These are phyloP conservation scores for Ogataea allantospora DNA, from an alignment of 805 yeast genomes.

Conservation along the genomic window DNA sequence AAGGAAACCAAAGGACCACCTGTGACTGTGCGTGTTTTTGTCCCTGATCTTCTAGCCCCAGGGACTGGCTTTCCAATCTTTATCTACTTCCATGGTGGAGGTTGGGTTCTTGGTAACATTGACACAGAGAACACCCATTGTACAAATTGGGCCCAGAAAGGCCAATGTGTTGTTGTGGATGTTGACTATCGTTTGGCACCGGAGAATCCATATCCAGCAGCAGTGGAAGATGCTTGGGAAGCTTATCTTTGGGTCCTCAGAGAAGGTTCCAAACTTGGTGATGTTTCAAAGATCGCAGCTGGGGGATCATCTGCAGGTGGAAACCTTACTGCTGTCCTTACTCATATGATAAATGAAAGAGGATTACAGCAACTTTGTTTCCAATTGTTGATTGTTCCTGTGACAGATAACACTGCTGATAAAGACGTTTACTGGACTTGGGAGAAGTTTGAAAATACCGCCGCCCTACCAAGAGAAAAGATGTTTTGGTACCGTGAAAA, in stretches of 20 bases:
- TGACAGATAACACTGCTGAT: constrained; percentile 43
- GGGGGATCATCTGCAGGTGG: constrained; percentile 52
- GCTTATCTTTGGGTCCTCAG: constrained; percentile 34
- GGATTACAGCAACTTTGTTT: no score
- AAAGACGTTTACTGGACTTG: constrained; percentile 18
- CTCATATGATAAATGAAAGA: constrained; percentile 34
- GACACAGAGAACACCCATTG: constrained; percentile 40
- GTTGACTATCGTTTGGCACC: constrained; percentile 52
- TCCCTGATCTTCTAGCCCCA: constrained; percentile 27
- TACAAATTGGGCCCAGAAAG: constrained; percentile 37
- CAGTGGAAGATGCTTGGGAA: constrained; percentile 42
- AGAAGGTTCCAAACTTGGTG: constrained; percentile 27
- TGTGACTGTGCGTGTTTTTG: constrained; percentile 28
- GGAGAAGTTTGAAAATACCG: not conserved
- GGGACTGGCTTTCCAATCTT: constrained; percentile 30
- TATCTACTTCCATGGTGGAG: constrained; percentile 36
- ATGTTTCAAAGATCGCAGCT: constrained; percentile 35
- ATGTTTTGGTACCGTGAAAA: constrained; percentile 44
- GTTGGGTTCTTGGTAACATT: constrained; percentile 35
- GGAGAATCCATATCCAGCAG: constrained; percentile 48
- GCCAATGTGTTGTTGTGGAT: constrained; percentile 36
- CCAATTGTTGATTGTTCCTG: constrained; percentile 45
- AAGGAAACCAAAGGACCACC: constrained; percentile 1
- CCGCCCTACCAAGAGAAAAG: constrained; percentile 19
- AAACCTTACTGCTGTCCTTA: constrained; percentile 33